Percentiles rank a stretch among this genome's conserved stretches.
phyloP scores from a whole-genome alignment of 1,284 basidiomycete genomes.

The Trametes versicolor region DNA sequence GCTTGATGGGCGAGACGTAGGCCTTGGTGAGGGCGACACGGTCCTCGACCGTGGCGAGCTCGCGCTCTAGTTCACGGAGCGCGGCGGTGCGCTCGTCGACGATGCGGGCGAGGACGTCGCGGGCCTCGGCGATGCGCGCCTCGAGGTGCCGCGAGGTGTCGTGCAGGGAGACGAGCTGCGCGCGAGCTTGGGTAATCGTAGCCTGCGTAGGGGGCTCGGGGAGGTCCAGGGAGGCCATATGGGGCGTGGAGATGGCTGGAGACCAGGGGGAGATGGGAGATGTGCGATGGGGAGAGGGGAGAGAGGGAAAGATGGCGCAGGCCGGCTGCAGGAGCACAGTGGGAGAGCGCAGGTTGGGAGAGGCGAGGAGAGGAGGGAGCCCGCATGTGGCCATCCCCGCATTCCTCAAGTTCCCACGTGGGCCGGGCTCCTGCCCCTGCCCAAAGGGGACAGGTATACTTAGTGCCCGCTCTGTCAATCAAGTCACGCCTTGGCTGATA shows the following conservation, averaged over 20 bases:
- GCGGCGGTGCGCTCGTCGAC: constrained; percentile 60
- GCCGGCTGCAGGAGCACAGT: neutral
- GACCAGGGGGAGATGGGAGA: neutral
- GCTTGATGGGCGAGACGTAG: constrained; percentile 73
- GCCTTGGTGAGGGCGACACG: constrained; percentile 58
- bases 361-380: neutral
- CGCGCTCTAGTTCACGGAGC: constrained; percentile 61
- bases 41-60: constrained; percentile 58
- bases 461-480: neutral
- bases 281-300: neutral
- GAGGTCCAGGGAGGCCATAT: constrained; percentile 41
- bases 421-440: neutral
- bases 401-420: constrained; percentile 10
- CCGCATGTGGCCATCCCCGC: neutral
- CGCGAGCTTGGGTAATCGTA: constrained; percentile 59
- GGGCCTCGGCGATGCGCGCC: constrained; percentile 50
- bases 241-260: constrained; percentile 23
- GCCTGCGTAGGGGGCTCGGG: constrained; percentile 66
- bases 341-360: neutral
- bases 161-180: constrained; percentile 37
- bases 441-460: neutral
- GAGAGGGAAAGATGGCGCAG: constrained; percentile 1
- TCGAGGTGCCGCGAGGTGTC: constrained; percentile 38
- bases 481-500: neutral
- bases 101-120: constrained; percentile 64